Base-by-base conservation (phyloP, 345 rosid genomes). In the Eucalyptus urophylla region DNA sequence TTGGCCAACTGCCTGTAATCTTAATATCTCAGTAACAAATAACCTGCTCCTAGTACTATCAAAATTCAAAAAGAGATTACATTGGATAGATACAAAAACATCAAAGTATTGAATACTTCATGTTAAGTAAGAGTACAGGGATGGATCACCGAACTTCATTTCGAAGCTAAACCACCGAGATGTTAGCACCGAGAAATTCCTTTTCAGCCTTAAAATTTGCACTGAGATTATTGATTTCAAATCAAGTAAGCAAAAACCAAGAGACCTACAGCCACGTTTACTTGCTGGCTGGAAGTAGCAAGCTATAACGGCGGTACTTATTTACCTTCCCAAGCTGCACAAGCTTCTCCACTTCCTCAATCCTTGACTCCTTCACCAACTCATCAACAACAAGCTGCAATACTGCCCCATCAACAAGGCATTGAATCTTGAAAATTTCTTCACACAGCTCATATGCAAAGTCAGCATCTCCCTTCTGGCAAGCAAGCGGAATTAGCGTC, bases 301-400 rank as follows among this genome's bases (percentile, higher is more conserved):
- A 90, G 58, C 91, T 86, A 83, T 93, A 92, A 14, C 87, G 91
- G 80, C 89, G 89, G 92, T 87, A 92, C 86, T 89, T 91, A 87
- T 91, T 93, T 6, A 89, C 62, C 88, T 93, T 95, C 8, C 93
- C 95, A 50, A 93, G 90, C 87, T 95, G 86, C 92, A 93, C 95
- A 29, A 97, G 91, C 93, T 94, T 87, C 93, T 87, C 91, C 14
- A 97, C 98, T 87, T 94, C 95, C 86, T 94, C 92, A 49, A 86
- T 69, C 94, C 86, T 95, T 19, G 93, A 93, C 89, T 88, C 92
- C 89, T 92, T 88, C 80, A 93, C 92, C 94, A 95, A 91, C 51
- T 85, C 87, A 88, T 94, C 95, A 17, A 95, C 93, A 87, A 94
- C 97, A 4, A 65, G 92, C 92, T 95, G 96, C 88, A 93, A 89